Evolutionary conservation across 2,329 filamentous ascomycete genomes (phyloP).

Genomic region (Periconia sp.): DNA sequence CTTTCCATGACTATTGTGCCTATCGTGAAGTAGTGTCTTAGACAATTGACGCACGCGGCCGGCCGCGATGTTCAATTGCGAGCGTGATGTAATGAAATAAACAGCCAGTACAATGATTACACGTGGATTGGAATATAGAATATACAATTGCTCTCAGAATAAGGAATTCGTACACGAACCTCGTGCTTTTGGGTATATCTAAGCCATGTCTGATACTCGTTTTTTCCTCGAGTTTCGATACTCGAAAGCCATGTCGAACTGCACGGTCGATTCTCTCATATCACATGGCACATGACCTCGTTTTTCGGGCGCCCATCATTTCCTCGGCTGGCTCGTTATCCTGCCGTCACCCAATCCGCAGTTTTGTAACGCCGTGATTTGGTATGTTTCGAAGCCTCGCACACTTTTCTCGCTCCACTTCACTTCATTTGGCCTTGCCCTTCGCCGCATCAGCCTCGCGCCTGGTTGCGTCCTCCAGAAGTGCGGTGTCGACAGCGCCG

Average conservation of each 20-base stretch:
- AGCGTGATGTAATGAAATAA: not conserved
- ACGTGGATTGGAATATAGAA: not conserved
- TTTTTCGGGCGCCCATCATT: not conserved
- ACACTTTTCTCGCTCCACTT: not conserved
- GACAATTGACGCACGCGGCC: not conserved
- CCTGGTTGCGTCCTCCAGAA: slow-evolving; percentile 80
- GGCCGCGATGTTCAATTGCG: not conserved
- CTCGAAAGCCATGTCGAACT: not conserved
- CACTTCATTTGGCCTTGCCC: slow-evolving; percentile 40
- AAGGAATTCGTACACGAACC: not conserved
- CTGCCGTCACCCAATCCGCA: not conserved
- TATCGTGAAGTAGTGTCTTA: not conserved
- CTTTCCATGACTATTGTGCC: not conserved
- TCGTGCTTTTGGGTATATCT: slow-evolving; percentile 1
- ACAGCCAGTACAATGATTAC: not conserved
- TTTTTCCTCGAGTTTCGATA: not conserved
- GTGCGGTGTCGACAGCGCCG: slow-evolving; percentile 77
- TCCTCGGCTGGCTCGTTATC: not conserved
- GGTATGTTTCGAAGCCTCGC: not conserved
- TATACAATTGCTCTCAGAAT: not conserved
- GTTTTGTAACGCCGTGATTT: not conserved
- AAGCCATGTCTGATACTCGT: not conserved
- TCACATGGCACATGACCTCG: not conserved
- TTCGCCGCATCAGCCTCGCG: slow-evolving; percentile 40
- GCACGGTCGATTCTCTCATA: not conserved